phyloP scores from a whole-genome alignment of 78 protist genomes.

The Creolimax fragrantissima region DNA sequence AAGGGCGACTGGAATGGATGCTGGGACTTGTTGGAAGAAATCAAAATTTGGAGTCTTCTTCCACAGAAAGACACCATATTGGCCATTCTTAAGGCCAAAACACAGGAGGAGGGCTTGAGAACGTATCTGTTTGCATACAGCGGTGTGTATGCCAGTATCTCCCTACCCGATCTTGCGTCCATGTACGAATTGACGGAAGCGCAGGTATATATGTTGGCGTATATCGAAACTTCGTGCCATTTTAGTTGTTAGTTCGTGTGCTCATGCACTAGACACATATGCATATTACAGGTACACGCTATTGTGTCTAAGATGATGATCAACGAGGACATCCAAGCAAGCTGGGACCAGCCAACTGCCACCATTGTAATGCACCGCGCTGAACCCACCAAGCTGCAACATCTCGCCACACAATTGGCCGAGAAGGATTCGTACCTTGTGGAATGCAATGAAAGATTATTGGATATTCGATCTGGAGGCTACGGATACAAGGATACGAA shows the following conservation, averaged over 20 bases:
- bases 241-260: neutral
- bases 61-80: conserved; percentile 37
- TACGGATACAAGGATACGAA: neutral
- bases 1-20: conserved; percentile 70
- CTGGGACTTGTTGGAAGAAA: conserved; percentile 27
- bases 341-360: conserved; percentile 66
- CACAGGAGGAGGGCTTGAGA: conserved; percentile 67
- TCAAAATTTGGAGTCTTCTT: conserved; percentile 60
- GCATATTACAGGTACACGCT: neutral
- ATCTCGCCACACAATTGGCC: conserved; percentile 50
- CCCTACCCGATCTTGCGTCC: conserved; percentile 36
- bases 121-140: conserved; percentile 62
- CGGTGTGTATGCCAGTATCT: conserved; percentile 48
- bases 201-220: neutral
- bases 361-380: conserved; percentile 59
- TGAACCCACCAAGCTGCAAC: conserved; percentile 65
- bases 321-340: conserved; percentile 62
- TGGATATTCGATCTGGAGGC: conserved; percentile 6
- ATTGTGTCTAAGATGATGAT: conserved; percentile 72
- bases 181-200: conserved; percentile 42
- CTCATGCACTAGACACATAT: neutral
- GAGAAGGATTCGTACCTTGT: conserved; percentile 42
- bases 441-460: conserved; percentile 21
- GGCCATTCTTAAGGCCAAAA: conserved; percentile 26
- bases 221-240: neutral